A percentile compares a stretch with the other conserved stretches of the same genome.
Conservation (phyloP, 1,139 yeast genomes). For the Magnusiomyces tetraspermus region DNA sequence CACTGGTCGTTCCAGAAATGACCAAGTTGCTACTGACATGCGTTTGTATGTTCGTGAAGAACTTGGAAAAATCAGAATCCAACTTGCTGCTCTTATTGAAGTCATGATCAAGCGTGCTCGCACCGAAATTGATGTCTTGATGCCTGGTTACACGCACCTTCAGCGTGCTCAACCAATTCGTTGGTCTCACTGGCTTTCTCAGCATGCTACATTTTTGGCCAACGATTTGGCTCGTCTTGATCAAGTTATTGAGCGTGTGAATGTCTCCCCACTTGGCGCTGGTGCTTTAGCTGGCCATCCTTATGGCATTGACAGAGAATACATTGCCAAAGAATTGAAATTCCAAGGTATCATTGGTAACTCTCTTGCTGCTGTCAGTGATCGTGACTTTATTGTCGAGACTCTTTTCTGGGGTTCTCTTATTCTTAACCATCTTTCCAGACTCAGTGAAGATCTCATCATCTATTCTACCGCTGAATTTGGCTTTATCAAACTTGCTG, state of each 20-base stretch:
- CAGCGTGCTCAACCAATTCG: conserved; percentile 99
- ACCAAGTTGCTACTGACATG: conserved; percentile 98
- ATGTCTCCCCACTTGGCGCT: conserved; percentile 84
- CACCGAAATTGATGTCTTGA: conserved; percentile 75
- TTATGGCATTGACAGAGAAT: conserved; percentile 92
- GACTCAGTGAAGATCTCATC: conserved; percentile 89
- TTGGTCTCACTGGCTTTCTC: conserved; percentile 96
- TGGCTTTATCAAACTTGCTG: conserved; percentile 86
- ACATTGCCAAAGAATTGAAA: conserved; percentile 65
- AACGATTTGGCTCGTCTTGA: conserved; percentile 79
- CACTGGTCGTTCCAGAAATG: conserved; percentile 96
- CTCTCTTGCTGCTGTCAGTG: conserved; percentile 90
- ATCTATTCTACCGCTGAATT: conserved; percentile 96
- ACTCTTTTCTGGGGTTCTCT: conserved; percentile 95
- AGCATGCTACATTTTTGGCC: conserved; percentile 88
- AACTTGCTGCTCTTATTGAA: conserved; percentile 52
- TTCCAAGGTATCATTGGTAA: conserved; percentile 85
- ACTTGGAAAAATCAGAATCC: conserved; percentile 48
- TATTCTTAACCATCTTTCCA: conserved; percentile 88
- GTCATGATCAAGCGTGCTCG: conserved; percentile 69
- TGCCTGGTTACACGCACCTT: conserved; percentile 98
- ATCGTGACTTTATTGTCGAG: conserved; percentile 95
- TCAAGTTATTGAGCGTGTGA: conserved; percentile 73
- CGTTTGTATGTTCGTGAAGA: conserved; percentile 83
- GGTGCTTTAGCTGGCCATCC: conserved; percentile 99